Evolutionary conservation across 306 rosid genomes (phyloP), one percentile per base, ranked within the genome.

Genomic region (Quercus engelmannii): DNA sequence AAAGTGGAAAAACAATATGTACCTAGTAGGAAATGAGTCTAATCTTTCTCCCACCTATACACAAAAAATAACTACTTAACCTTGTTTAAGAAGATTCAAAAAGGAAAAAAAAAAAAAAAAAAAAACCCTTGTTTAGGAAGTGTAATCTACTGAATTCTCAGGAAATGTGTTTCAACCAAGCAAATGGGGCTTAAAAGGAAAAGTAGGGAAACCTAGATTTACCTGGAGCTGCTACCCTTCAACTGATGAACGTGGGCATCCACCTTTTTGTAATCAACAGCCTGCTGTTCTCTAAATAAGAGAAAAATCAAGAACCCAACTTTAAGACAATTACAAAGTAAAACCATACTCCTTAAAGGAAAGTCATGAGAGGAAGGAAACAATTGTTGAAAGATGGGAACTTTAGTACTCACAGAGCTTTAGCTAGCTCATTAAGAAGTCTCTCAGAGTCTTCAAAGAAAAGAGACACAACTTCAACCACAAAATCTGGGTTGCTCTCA

Each of bases 221-320:
- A 94, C 98, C 97, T 90, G 83, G 98, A 89, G 85, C 97, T 94
- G 88, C 98, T 90, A 46, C 98, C 98, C 86, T 91, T 94, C 87
- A 94, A 57, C 85, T 92, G 96, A 78, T 91, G 97, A 89, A 94
- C 91, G 80, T 84, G 77, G 58, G 91, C 82, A 85, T 90, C 98
- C 62, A 94, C 83, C 82, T 73, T 89, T 76, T 54, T 89, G 49
- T 85, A 92, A 88, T 94, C 92, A 75, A 88, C 78, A 79, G 41
- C 78, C 56, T 84, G 77, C 68, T 88, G 94, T 30, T 75, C 84
- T 64, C 98, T 94, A 86, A 55, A 35, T 43, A 31, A 63, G 74
- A 61, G 58, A 57, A n/a, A 31, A 1, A 19, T n/a, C 23, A 81
- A 70, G 59, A 54, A 43, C 18, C 15, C 52, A 59, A 23, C 65